These are phyloP conservation scores for Hypoxylon lienhwacheense DNA, from an alignment of 495 filamentous ascomycete species.

Conservation along the genomic window DNA sequence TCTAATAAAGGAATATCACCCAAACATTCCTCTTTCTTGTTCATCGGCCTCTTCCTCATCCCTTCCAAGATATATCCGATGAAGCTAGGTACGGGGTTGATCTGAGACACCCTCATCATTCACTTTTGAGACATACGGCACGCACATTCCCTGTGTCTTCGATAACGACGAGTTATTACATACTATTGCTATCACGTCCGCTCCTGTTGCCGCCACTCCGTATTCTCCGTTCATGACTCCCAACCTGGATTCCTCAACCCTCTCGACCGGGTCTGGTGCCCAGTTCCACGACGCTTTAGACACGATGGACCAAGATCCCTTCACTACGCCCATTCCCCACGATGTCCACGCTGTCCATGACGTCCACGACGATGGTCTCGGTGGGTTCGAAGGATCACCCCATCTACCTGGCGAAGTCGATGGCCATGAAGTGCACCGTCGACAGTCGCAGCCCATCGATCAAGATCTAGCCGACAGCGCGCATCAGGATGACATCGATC, in stretches of 20 bases:
- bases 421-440: constrained; percentile 33
- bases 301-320: constrained; percentile 52
- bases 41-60: constrained; percentile 13
- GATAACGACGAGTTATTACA: constrained; percentile 12
- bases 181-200: too few species aligned
- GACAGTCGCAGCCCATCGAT: constrained; percentile 46
- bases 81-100: constrained; percentile 40
- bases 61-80: constrained; percentile 33
- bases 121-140: neutral
- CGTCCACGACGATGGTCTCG: constrained; percentile 37
- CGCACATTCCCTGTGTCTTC: constrained; percentile 11
- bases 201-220: constrained; percentile 1
- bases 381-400: constrained; percentile 42
- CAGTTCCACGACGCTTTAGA: constrained; percentile 56
- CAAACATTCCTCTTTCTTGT: constrained; percentile 8
- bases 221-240: constrained; percentile 6
- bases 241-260: constrained; percentile 55
- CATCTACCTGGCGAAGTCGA: constrained; percentile 35
- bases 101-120: constrained; percentile 30
- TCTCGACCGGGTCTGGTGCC: constrained; percentile 51
- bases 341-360: constrained; percentile 14
- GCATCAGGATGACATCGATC: constrained; percentile 43
- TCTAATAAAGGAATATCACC: constrained; percentile 1
- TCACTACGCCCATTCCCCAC: constrained; percentile 21
- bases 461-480: constrained; percentile 41